Conservation (phyloP, 2,329 filamentous ascomycete species). For the Podosphaera leucotricha region DNA sequence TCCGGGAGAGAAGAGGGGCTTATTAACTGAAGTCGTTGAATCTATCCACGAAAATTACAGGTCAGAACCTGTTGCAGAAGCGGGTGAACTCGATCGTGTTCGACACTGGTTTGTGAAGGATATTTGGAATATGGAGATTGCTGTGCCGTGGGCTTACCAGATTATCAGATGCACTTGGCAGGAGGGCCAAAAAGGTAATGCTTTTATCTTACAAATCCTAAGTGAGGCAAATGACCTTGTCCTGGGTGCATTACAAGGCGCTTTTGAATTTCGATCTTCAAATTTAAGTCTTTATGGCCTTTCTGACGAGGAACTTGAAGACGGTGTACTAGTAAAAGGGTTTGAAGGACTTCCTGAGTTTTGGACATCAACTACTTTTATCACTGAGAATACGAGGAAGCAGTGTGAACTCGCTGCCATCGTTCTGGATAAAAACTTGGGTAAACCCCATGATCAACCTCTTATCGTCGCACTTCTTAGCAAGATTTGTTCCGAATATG, state of each 20-base stretch:
- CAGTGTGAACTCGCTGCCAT: slow-evolving; percentile 28
- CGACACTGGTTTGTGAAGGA: slow-evolving; percentile 74
- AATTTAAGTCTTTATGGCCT: slow-evolving; percentile 54
- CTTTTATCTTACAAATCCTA: slow-evolving; percentile 16
- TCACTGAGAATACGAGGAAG: slow-evolving; percentile 37
- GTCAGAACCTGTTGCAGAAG: slow-evolving; percentile 35
- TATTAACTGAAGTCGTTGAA: slow-evolving; percentile 51
- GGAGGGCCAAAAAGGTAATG: slow-evolving; percentile 31
- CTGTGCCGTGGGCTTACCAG: slow-evolving; percentile 59
- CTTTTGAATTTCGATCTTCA: slow-evolving; percentile 45
- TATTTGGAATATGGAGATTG: slow-evolving; percentile 44
- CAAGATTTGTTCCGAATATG: slow-evolving; percentile 26
- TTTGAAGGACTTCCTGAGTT: slow-evolving; percentile 53
- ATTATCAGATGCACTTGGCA: slow-evolving; percentile 50
- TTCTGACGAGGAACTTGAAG: slow-evolving; percentile 36
- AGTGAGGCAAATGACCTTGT: slow-evolving; percentile 56
- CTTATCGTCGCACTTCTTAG: slow-evolving; percentile 13
- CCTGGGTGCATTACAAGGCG: slow-evolving; percentile 35
- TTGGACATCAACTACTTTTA: slow-evolving; percentile 55
- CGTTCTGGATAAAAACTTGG: slow-evolving; percentile 15
- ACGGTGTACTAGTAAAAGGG: slow-evolving; percentile 36
- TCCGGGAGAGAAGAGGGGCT: slow-evolving; percentile 37
- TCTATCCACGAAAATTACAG: slow-evolving; percentile 58
- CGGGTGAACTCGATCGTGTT: slow-evolving; percentile 53
- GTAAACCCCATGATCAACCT: slow-evolving; percentile 8